Base-by-base conservation (phyloP, 2,329 filamentous ascomycete species). In the Phoma sp. region DNA sequence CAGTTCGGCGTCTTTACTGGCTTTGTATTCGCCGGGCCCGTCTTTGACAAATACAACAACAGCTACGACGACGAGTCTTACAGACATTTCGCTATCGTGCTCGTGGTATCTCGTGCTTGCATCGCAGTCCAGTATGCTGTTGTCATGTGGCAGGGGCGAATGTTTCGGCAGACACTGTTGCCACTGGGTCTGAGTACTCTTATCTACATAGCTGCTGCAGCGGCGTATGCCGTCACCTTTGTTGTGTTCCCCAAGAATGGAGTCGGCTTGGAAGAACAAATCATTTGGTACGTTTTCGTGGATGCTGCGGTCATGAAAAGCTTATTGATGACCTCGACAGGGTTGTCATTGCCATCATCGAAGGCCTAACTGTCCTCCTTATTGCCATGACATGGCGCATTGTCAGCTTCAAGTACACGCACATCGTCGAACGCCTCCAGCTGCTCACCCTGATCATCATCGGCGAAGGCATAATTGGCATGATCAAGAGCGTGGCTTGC, bases 1-100 rank as follows among this genome's bases (percentile, higher is more conserved):
- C 85, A 89, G 54, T 81, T 89, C 6, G 85, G 82, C 21, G 81
- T 85, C 30, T 86, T 89, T 80, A 80, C 87, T 32, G 85, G 84
- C 5, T 87, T 89, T 59, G 84, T 86, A 4, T 83, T 86, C 21
- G 81, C 86, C 2, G 85, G 83, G 7, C 73, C 75, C 0, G 61
- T 69, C 4, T 75, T 71, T 45, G 66, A 71, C 45, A 65, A 63
- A 23, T 65, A 65, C 38, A 62, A 52, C 50, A 61, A 51, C 23
- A 50, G 29, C 29, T 40, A 52, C n/a, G 62, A 61, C n/a, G 18
- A 37, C 4, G 51, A 42, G 25, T 60, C 61, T 7, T 67, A 61
- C 25, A 50, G 48, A 7, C 43, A 55, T 7, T 66, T 67, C 25
- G 55, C 61, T 4, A 49, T 66, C 14, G 56, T 65, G 12, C 42